Conservation (phyloP, 1,284 basidiomycete species). For the Tetrapyrgos nigripes region DNA sequence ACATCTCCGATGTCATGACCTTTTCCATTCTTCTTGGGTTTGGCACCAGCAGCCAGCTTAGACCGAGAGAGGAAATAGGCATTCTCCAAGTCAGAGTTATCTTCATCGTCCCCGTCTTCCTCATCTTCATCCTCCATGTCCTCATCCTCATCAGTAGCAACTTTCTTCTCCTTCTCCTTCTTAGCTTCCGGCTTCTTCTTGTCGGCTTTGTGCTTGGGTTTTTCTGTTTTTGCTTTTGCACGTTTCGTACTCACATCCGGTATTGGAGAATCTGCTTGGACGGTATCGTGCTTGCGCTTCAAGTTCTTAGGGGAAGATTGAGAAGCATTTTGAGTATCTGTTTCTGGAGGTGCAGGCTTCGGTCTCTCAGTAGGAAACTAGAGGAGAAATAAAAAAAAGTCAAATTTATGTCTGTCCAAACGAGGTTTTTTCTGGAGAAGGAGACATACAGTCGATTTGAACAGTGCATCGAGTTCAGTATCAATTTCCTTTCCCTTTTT, state of each 20-base stretch:
- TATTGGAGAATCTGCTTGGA: background rate
- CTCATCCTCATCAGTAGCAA: slow-evolving; percentile 21
- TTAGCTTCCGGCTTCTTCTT: background rate
- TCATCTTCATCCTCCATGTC: slow-evolving; percentile 13
- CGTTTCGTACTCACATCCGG: background rate
- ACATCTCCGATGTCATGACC: slow-evolving; percentile 12
- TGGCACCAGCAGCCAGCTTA: background rate
- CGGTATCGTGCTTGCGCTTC: background rate
- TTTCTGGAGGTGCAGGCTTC: too few species aligned
- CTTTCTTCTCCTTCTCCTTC: background rate
- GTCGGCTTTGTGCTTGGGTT: background rate
- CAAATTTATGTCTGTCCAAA: background rate
- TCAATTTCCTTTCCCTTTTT: background rate
- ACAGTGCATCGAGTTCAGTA: slow-evolving; percentile 13
- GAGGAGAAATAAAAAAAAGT: background rate
- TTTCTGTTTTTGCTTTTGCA: background rate
- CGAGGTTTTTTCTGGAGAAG: background rate
- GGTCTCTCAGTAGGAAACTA: background rate
- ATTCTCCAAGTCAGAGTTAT: slow-evolving; percentile 41
- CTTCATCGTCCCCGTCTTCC: slow-evolving; percentile 36
- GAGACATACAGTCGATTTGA: slow-evolving; percentile 6
- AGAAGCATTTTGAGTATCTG: background rate
- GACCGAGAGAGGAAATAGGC: slow-evolving; percentile 27
- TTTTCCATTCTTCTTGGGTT: slow-evolving; percentile 16
- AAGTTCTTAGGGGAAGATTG: slow-evolving; percentile 3